Base-by-base conservation (phyloP, 2,329 filamentous ascomycete species). In the Cryphonectria nitschkei region DNA sequence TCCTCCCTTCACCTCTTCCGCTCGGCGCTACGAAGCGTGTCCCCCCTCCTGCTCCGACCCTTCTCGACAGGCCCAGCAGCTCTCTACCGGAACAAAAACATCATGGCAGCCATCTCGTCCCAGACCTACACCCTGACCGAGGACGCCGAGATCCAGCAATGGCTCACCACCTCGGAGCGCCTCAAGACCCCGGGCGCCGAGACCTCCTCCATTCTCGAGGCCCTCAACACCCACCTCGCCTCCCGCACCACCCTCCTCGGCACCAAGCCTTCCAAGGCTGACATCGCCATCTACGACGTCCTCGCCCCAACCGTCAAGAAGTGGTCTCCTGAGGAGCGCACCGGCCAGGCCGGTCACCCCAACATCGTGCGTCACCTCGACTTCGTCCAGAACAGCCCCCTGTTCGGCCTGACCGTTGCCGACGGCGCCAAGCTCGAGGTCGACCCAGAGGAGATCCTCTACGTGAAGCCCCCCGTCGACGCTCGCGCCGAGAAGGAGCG, bases 401-500 rank as follows among this genome's bases (percentile, higher is more conserved):
- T 97, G 73, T 91, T 91, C 74, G 90, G 87, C 26, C 85, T 97
- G 72, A 87, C 88, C 73, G 83, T 97, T 74, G 84, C 87, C 73
- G 89, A 91, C 19, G 86, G 83, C 68, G 90, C 96, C 78, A 97
- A 96, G 86, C 83, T 98, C 77, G 83, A 84, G 75, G 88, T 98
- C 75, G 90, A 98, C 80, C 84, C 89, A 66, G 90, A 94, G 77
- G 92, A 95, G 76, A 88, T 98, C 72, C 87, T 93, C 74, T 95
- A 94, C 80, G 91, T 95, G 76, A 95, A 96, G 84, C 95, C 95
- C 76, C 93, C 93, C 29, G 89, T 95, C 73, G 94, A 97, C 75
- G 90, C 92, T 77, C 97, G 97, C 87, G 94, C 94, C 70, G 95
- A 98, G 87, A 98, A 98, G 86, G 95, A 98, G 87, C 90, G 92